A percentile compares a stretch with the other conserved stretches of the same genome.
Conservation (phyloP, 148 eudicot species). For the Dianthus caryophyllus region DNA sequence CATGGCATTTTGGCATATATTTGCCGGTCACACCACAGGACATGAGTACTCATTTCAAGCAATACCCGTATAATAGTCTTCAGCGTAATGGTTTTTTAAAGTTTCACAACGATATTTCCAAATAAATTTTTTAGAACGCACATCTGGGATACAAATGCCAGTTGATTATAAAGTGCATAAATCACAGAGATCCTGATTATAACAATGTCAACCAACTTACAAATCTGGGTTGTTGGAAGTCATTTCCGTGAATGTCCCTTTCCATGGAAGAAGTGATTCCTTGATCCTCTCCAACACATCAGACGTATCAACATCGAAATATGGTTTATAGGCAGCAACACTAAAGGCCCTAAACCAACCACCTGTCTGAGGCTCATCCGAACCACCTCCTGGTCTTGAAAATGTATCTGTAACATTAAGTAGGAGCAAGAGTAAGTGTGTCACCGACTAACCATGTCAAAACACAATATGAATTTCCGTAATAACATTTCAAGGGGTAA, state of each 20-base stretch:
- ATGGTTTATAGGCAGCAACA: constrained; percentile 76
- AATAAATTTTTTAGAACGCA: background rate
- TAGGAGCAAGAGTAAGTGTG: constrained; percentile 4
- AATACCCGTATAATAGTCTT: background rate
- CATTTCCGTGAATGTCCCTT: constrained; percentile 77
- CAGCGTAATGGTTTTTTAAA: background rate
- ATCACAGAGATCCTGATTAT: background rate
- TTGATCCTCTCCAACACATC: constrained; percentile 91
- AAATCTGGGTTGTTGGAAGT: constrained; percentile 82
- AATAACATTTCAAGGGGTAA: background rate
- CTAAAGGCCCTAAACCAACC: constrained; percentile 80
- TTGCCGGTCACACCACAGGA: background rate
- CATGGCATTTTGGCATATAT: background rate
- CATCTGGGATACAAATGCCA: background rate
- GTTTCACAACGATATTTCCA: background rate
- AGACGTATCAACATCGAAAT: constrained; percentile 93
- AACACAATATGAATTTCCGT: background rate
- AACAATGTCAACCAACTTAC: constrained; percentile 37
- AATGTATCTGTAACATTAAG: constrained; percentile 62
- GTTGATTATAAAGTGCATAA: background rate
- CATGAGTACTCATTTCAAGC: background rate
- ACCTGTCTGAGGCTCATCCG: constrained; percentile 64
- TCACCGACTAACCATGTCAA: too few species aligned
- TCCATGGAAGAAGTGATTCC: constrained; percentile 89
- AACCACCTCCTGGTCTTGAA: constrained; percentile 56